Percentiles rank a stretch among this genome's conserved stretches.
phyloP scores from a whole-genome alignment of 2,329 filamentous ascomycete genomes.

The Calonectria pteridis region DNA sequence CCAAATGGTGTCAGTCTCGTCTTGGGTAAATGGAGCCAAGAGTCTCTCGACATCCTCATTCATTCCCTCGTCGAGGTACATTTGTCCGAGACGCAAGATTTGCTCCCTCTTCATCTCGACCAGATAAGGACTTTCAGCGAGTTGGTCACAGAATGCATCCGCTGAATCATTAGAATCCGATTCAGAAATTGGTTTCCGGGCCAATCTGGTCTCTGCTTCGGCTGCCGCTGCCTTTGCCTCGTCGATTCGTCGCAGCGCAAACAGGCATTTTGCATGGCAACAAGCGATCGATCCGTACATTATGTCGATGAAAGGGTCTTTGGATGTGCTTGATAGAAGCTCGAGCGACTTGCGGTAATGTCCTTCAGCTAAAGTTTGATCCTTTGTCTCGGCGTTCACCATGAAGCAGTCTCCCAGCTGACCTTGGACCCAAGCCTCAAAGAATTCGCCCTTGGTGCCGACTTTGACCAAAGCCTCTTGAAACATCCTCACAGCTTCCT shows the following conservation, averaged over 20 bases:
- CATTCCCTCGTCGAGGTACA: not conserved
- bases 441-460: not conserved
- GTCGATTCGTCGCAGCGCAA: not conserved
- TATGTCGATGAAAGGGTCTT: not conserved
- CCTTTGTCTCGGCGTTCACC: not conserved
- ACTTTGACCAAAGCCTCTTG: not conserved
- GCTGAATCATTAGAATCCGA: not conserved
- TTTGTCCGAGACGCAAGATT: not conserved
- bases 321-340: not conserved
- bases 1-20: not conserved
- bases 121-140: not conserved
- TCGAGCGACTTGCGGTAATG: not conserved
- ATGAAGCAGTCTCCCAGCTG: not conserved
- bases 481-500: not conserved
- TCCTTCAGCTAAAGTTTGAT: not conserved
- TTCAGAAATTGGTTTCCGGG: not conserved
- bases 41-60: conserved; percentile 1
- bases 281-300: not conserved
- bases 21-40: not conserved
- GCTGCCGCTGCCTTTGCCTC: not conserved
- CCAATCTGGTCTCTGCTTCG: not conserved
- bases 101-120: not conserved
- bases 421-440: not conserved
- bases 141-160: not conserved
- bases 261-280: not conserved